Conservation (phyloP, 257 asterid genomes). For the Apocynum venetum region DNA sequence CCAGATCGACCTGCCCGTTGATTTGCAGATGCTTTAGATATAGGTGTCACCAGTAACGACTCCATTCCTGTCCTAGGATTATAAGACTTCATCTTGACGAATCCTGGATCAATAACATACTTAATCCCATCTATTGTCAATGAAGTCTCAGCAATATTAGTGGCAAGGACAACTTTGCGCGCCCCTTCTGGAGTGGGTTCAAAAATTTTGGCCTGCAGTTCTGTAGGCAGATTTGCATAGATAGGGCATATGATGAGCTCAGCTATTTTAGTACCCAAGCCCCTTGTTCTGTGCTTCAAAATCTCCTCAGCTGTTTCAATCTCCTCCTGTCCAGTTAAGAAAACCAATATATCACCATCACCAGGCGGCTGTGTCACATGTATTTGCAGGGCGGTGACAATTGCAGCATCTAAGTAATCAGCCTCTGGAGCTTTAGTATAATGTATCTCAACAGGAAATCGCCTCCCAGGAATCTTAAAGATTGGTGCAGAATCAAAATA, state of each 20-base stretch:
- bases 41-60: slow-evolving; percentile 66
- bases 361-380: slow-evolving; percentile 87
- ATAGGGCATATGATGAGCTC: slow-evolving; percentile 46
- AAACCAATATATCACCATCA: slow-evolving; percentile 81
- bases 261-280: slow-evolving; percentile 44
- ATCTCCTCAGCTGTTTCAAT: slow-evolving; percentile 44
- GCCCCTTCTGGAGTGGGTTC: slow-evolving; percentile 48
- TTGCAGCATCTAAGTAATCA: slow-evolving; percentile 90
- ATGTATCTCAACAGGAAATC: slow-evolving; percentile 88
- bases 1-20: slow-evolving; percentile 99
- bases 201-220: slow-evolving; percentile 41
- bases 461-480: slow-evolving; percentile 83
- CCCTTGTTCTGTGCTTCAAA: slow-evolving; percentile 36
- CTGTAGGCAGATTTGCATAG: slow-evolving; percentile 42
- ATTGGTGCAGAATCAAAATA: slow-evolving; percentile 46
- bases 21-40: slow-evolving; percentile 93
- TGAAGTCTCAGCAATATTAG: slow-evolving; percentile 70
- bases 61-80: slow-evolving; percentile 96
- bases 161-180: slow-evolving; percentile 43
- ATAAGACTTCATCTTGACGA: slow-evolving; percentile 85
- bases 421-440: slow-evolving; percentile 97
- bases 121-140: slow-evolving; percentile 94
- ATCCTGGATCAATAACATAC: slow-evolving; percentile 94
- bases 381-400: slow-evolving; percentile 85
- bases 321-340: slow-evolving; percentile 60